Percentiles rank a stretch among this genome's conserved stretches.
Conservation (phyloP, 495 filamentous ascomycete species). For the Penicillium maclennaniae region DNA sequence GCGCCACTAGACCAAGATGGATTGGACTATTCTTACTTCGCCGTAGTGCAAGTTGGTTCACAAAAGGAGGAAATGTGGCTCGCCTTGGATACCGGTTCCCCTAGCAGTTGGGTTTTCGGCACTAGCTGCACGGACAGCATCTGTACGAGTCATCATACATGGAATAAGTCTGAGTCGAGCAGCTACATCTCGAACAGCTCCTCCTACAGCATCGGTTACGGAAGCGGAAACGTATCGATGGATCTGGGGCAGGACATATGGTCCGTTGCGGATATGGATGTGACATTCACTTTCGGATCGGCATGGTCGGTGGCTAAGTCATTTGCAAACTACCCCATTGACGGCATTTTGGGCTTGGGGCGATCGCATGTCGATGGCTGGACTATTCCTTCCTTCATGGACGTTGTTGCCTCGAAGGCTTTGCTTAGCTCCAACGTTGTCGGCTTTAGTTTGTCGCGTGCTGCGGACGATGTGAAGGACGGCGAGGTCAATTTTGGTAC, state of each 20-base stretch:
- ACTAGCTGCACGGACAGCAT: slow-evolving; percentile 56
- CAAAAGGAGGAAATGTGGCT: slow-evolving; percentile 61
- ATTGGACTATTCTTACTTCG: slow-evolving; percentile 74
- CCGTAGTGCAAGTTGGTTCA: slow-evolving; percentile 63
- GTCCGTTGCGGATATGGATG: slow-evolving; percentile 58
- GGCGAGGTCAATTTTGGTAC: slow-evolving; percentile 76
- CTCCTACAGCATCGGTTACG: slow-evolving; percentile 57
- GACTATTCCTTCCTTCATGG: slow-evolving; percentile 59
- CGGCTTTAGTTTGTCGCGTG: slow-evolving; percentile 62
- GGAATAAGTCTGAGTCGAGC: slow-evolving; percentile 56
- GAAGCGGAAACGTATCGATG: slow-evolving; percentile 65
- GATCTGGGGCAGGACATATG: slow-evolving; percentile 58
- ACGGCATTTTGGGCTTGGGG: slow-evolving; percentile 82
- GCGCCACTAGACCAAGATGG: slow-evolving; percentile 70
- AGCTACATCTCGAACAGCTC: slow-evolving; percentile 51
- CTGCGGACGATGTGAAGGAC: slow-evolving; percentile 58
- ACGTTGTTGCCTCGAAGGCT: slow-evolving; percentile 52
- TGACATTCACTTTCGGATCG: slow-evolving; percentile 64
- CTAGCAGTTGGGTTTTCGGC: slow-evolving; percentile 75
- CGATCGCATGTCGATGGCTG: slow-evolving; percentile 41
- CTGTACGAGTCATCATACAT: slow-evolving; percentile 64
- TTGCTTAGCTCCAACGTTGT: slow-evolving; percentile 61
- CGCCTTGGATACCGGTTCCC: slow-evolving; percentile 75
- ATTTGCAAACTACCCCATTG: slow-evolving; percentile 72
- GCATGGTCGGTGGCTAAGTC: slow-evolving; percentile 62